Evolutionary conservation across 2,329 filamentous ascomycete genomes (phyloP).

Genomic region (Chaetomium sp.): DNA sequence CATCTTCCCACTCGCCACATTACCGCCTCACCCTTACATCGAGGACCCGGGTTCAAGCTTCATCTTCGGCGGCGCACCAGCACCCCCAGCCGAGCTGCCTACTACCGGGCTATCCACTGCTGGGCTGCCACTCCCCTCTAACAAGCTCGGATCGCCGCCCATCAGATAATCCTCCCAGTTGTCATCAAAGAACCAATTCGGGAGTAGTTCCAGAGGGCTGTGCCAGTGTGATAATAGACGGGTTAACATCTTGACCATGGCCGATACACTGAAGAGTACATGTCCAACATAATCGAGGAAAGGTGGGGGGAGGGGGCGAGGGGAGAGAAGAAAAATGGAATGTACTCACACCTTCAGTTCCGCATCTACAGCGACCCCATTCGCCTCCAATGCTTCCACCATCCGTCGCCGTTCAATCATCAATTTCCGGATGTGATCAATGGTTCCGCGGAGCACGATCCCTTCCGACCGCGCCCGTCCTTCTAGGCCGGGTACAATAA

Average conservation of each 20-base stretch:
- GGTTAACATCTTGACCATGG: background rate
- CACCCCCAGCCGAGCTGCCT: background rate
- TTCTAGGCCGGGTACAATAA: slow-evolving; percentile 72
- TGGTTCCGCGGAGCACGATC: slow-evolving; percentile 67
- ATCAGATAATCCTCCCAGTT: background rate
- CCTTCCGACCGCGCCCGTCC: slow-evolving; percentile 82
- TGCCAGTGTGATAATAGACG: background rate
- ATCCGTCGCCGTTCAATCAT: slow-evolving; percentile 52
- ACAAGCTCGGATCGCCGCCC: background rate
- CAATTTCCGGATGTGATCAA: slow-evolving; percentile 58
- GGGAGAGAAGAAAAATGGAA: background rate
- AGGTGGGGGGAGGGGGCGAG: background rate
- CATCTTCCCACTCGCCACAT: background rate
- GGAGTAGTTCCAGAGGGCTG: slow-evolving; percentile 6
- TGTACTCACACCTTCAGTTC: slow-evolving; percentile 21
- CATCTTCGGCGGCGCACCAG: no score
- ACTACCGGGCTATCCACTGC: background rate
- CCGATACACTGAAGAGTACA: no score
- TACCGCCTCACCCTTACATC: background rate
- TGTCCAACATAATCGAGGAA: background rate
- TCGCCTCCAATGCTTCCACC: slow-evolving; percentile 51
- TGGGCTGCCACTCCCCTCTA: background rate
- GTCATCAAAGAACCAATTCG: background rate
- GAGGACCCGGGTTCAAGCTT: background rate
- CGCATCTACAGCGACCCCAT: slow-evolving; percentile 49